Evolutionary conservation across 306 rosid genomes (phyloP).

Genomic region (Citrullus amarus): DNA sequence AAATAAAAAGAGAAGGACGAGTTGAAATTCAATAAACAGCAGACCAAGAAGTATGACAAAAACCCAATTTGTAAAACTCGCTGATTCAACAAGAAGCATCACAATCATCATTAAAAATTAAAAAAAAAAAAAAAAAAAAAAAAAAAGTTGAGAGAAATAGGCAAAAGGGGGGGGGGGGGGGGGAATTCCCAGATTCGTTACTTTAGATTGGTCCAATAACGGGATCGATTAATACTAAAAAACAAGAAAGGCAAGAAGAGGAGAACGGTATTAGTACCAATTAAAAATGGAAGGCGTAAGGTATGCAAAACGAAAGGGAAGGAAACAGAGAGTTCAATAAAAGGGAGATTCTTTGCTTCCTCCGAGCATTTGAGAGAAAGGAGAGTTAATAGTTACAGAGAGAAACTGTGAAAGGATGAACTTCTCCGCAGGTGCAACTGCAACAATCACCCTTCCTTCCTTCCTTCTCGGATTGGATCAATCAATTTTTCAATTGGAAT

Average conservation of each 20-base stretch:
- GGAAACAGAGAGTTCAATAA: slow-evolving; percentile 1
- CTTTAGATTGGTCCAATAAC: background rate
- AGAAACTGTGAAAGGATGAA: background rate
- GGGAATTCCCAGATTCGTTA: background rate
- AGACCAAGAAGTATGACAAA: background rate
- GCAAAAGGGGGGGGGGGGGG: background rate
- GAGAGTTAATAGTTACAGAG: background rate
- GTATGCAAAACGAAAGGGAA: slow-evolving; percentile 14
- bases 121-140: background rate
- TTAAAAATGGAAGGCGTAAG: slow-evolving; percentile 6
- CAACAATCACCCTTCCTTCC: background rate
- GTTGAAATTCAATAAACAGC: background rate
- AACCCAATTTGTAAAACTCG: background rate
- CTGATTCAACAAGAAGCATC: background rate
- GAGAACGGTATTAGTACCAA: background rate
- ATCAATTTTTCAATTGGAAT: background rate
- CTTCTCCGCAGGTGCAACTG: background rate
- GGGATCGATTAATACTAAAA: background rate
- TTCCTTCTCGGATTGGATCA: background rate
- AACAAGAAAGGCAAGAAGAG: background rate
- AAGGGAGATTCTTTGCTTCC: slow-evolving; percentile 47
- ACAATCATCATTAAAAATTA: background rate
- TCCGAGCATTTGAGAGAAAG: background rate
- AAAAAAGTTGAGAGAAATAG: background rate
- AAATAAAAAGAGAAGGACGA: background rate